Conservation (phyloP, 495 filamentous ascomycete species). For the Xeromyces bisporus region DNA sequence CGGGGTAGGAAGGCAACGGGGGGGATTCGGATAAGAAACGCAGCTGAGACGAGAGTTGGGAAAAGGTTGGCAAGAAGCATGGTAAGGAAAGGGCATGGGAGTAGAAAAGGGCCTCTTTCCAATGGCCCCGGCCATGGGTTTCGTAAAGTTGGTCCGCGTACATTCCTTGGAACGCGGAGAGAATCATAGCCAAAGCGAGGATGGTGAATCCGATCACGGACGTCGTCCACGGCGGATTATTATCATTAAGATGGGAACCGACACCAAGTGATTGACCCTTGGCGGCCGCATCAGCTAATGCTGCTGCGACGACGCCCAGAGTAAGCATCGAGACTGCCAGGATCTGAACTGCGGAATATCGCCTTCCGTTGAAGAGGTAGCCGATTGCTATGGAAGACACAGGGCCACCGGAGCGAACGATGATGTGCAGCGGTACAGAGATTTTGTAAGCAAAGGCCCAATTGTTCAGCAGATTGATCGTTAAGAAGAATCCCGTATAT, state of each 20-base stretch:
- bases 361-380: conserved; percentile 58
- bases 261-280: conserved; percentile 39
- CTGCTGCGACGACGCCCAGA: conserved; percentile 66
- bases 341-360: conserved; percentile 65
- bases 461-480: conserved; percentile 89
- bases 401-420: conserved; percentile 83
- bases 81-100: conserved; percentile 66
- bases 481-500: conserved; percentile 82
- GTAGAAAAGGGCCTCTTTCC: conserved; percentile 95
- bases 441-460: conserved; percentile 96
- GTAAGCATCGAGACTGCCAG: conserved; percentile 67
- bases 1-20: conserved; percentile 16
- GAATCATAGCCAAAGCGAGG: conserved; percentile 71
- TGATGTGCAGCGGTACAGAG: conserved; percentile 92
- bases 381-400: conserved; percentile 86
- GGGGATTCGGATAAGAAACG: conserved; percentile 28
- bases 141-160: conserved; percentile 85
- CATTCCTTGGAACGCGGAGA: conserved; percentile 86
- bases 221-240: conserved; percentile 6
- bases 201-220: conserved; percentile 69
- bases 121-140: conserved; percentile 62
- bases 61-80: conserved; percentile 34
- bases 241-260: conserved; percentile 1
- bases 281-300: conserved; percentile 69
- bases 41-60: conserved; percentile 33